phyloP scores from a whole-genome alignment of 2,329 filamentous ascomycete genomes.

The Fusarium sp. region DNA sequence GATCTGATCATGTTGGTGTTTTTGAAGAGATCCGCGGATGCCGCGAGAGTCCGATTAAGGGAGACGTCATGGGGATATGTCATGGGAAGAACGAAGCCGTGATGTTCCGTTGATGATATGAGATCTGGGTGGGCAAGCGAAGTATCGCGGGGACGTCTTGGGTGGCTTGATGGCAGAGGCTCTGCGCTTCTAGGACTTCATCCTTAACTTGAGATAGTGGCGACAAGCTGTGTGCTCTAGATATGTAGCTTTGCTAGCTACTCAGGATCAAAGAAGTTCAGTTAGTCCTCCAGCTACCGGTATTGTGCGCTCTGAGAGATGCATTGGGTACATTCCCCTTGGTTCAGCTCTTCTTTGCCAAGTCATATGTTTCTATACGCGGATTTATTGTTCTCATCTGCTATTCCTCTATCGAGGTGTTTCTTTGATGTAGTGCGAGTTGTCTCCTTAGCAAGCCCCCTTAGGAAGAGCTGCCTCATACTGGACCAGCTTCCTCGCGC shows the following conservation, averaged over 20 bases:
- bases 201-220: neutral
- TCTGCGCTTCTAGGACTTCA: neutral
- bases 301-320: neutral
- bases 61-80: neutral
- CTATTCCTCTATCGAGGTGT: too few relatives aligned
- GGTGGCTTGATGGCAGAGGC: neutral
- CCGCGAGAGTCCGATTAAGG: neutral
- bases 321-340: neutral
- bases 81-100: neutral
- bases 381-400: neutral
- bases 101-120: neutral
- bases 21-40: neutral
- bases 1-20: neutral
- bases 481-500: neutral
- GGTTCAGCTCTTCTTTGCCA: neutral
- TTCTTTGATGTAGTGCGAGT: neutral
- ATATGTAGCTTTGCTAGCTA: neutral
- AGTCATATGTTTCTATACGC: too few relatives aligned
- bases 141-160: neutral
- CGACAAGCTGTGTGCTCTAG: neutral
- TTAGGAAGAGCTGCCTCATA: neutral
- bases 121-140: neutral
- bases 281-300: neutral
- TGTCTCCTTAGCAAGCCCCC: neutral
- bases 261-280: neutral